Evolutionary conservation across 768 basidiomycete genomes (phyloP).

Genomic region (Hortiboletus campestris): DNA sequence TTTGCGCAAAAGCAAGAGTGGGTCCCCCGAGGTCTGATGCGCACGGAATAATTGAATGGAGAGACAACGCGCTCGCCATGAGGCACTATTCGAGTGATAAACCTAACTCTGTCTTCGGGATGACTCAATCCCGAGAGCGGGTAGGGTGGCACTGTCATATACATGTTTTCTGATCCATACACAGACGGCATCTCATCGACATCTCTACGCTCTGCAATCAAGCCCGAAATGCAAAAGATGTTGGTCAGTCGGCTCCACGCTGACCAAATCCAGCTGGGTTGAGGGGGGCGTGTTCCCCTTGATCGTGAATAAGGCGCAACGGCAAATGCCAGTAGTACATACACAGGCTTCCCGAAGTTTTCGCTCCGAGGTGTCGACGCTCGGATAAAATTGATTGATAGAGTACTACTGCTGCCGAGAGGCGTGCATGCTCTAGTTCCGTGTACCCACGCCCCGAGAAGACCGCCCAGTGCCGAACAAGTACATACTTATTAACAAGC

Average conservation of each 20-base stretch:
- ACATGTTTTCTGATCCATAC: neutral
- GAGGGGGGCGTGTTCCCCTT: neutral
- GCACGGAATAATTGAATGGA: conserved; percentile 7
- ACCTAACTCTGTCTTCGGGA: conserved; percentile 19
- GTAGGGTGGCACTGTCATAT: neutral
- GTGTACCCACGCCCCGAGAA: neutral
- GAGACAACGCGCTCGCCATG: conserved; percentile 28
- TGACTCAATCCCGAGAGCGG: conserved; percentile 1
- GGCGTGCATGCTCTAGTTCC: neutral
- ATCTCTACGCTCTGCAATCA: neutral
- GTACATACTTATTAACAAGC: too few species aligned
- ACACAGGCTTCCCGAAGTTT: conserved; percentile 7
- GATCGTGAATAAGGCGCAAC: neutral
- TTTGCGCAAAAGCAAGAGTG: conserved; percentile 11
- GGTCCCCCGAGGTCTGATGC: conserved; percentile 29
- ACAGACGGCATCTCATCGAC: conserved; percentile 1
- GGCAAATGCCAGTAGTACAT: neutral
- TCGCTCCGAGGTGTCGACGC: conserved; percentile 4
- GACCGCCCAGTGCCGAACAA: neutral
- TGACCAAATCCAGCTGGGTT: neutral
- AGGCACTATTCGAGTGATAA: conserved; percentile 15
- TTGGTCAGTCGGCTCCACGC: neutral
- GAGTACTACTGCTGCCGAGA: neutral
- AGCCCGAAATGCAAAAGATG: conserved; percentile 5
- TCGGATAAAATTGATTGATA: neutral